A percentile compares a stretch with the other conserved stretches of the same genome.
These are phyloP conservation scores for Naematelia aurantialba DNA, from an alignment of 768 basidiomycete species.

Conservation along the genomic window DNA sequence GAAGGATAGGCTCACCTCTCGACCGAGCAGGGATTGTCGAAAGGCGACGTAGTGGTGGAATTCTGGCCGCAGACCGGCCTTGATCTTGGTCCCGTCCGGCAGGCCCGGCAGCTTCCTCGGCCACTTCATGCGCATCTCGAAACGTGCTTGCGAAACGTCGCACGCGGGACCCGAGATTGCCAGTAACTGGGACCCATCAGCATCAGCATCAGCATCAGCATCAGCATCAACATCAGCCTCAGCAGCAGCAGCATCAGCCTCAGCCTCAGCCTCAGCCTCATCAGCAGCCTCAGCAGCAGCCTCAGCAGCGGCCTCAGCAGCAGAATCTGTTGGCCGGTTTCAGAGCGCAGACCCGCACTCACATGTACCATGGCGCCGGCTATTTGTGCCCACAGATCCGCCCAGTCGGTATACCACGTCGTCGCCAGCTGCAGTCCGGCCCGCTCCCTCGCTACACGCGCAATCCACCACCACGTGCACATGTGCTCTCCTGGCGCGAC, in stretches of 20 bases:
- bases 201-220: too few relatives aligned
- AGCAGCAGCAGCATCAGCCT: too few relatives aligned
- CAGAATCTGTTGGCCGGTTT: too few relatives aligned
- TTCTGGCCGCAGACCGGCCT: constrained; percentile 8
- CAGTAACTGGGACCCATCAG: background rate
- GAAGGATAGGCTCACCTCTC: background rate
- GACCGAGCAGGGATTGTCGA: background rate
- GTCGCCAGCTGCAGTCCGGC: background rate
- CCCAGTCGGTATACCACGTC: constrained; percentile 15
- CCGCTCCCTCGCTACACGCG: constrained; percentile 6
- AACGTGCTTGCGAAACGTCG: constrained; percentile 11
- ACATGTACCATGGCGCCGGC: constrained; percentile 18
- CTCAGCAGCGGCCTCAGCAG: too few relatives aligned
- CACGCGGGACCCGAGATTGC: background rate
- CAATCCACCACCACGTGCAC: constrained; percentile 38
- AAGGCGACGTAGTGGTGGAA: constrained; percentile 3
- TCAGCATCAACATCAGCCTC: too few relatives aligned
- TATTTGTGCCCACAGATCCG: constrained; percentile 17
- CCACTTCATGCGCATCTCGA: constrained; percentile 32
- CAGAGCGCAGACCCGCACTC: constrained; percentile 12
- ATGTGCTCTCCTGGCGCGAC: constrained; percentile 18
- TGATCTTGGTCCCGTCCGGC: constrained; percentile 3
- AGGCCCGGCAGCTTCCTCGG: constrained; percentile 10
- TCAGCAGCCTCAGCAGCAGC: too few relatives aligned
- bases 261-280: too few relatives aligned